Conservation (phyloP, 805 yeast species). For the Sugiyamaella mastotermitis region DNA sequence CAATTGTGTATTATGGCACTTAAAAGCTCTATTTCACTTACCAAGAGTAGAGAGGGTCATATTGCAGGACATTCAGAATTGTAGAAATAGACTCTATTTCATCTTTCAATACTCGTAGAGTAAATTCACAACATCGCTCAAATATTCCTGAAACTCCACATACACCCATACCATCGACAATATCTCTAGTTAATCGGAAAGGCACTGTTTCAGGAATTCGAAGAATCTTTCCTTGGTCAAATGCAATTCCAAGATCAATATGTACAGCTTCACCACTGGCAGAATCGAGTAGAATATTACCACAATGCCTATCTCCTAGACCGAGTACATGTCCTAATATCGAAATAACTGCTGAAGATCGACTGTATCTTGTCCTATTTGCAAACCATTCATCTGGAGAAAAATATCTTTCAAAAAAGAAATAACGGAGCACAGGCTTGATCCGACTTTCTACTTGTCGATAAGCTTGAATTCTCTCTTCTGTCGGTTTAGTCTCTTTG, state of each 20-base stretch:
- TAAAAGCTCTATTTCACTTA: slow-evolving; percentile 6
- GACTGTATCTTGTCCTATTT: slow-evolving; percentile 57
- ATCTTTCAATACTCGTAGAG: slow-evolving; percentile 57
- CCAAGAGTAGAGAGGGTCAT: slow-evolving; percentile 95
- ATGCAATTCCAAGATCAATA: slow-evolving; percentile 93
- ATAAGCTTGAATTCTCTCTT: slow-evolving; percentile 31
- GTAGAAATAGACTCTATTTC: slow-evolving; percentile 69
- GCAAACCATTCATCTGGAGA: slow-evolving; percentile 71
- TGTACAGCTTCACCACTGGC: slow-evolving; percentile 89
- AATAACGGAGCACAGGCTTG: slow-evolving; percentile 62
- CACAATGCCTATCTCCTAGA: slow-evolving; percentile 91
- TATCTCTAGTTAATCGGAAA: slow-evolving; percentile 81
- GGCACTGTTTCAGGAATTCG: slow-evolving; percentile 93
- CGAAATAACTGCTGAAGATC: slow-evolving; percentile 78
- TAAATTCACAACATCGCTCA: slow-evolving; percentile 64
- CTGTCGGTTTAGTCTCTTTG: slow-evolving; percentile 35
- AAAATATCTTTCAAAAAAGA: slow-evolving; percentile 61
- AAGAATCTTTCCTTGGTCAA: slow-evolving; percentile 83
- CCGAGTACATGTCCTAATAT: slow-evolving; percentile 87
- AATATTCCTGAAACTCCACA: slow-evolving; percentile 80
- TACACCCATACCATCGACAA: slow-evolving; percentile 89
- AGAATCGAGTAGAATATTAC: slow-evolving; percentile 77
- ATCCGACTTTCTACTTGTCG: slow-evolving; percentile 43
- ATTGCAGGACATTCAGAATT: slow-evolving; percentile 75
- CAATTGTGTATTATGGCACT: slow-evolving; percentile 1